Conservation (phyloP, 768 basidiomycete genomes). For the Pholiota conissans region DNA sequence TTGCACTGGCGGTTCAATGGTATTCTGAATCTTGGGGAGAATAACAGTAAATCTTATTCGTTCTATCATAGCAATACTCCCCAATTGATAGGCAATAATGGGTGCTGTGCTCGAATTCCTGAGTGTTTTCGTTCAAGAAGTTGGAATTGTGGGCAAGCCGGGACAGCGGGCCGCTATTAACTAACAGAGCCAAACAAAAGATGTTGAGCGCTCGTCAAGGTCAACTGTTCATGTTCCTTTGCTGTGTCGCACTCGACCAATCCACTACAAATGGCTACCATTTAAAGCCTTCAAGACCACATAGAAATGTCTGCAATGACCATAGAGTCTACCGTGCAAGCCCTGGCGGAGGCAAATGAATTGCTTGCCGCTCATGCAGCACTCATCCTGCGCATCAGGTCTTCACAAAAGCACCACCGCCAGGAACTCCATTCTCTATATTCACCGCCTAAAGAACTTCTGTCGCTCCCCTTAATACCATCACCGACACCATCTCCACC, state of each 20-base stretch:
- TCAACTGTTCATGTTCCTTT: too few relatives aligned
- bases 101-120: too few relatives aligned
- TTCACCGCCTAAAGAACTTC: conserved; percentile 54
- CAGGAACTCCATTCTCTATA: conserved; percentile 54
- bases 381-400: conserved; percentile 55
- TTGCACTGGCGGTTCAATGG: neutral
- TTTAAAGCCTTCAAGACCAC: neutral
- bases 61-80: too few relatives aligned
- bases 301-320: conserved; percentile 8
- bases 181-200: neutral
- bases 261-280: neutral
- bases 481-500: conserved; percentile 57
- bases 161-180: neutral
- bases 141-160: too few relatives aligned
- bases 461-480: conserved; percentile 58
- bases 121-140: too few relatives aligned
- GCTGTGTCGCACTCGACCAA: neutral
- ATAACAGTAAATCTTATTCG: neutral
- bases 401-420: conserved; percentile 56
- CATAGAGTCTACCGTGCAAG: conserved; percentile 41
- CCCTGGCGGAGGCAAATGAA: conserved; percentile 62
- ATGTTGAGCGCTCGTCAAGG: too few relatives aligned
- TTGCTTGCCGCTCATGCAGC: conserved; percentile 62
- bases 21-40: neutral
- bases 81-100: too few relatives aligned